Percentiles rank a stretch among this genome's conserved stretches.
Conservation (phyloP, 2,329 filamentous ascomycete genomes). For the Tolypocladium nubicola region DNA sequence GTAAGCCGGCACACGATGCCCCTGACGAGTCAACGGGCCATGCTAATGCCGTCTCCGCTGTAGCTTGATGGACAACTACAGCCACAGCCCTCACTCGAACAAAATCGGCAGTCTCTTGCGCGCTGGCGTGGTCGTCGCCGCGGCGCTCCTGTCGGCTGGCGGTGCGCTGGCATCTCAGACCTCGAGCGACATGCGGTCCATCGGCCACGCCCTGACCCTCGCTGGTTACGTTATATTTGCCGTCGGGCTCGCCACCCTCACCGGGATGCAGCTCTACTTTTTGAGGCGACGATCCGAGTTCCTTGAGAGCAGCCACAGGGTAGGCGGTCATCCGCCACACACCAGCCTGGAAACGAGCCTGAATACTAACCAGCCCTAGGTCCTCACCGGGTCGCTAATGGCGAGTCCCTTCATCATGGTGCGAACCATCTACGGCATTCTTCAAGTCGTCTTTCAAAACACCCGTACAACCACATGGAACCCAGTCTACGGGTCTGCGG, state of each 20-base stretch:
- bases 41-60: neutral
- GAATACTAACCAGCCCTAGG: neutral
- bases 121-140: slow-evolving; percentile 7
- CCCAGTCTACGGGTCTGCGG: slow-evolving; percentile 7
- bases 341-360: neutral
- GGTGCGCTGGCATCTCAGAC: slow-evolving; percentile 9
- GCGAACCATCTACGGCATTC: slow-evolving; percentile 11
- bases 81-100: slow-evolving; percentile 8
- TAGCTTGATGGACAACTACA: slow-evolving; percentile 12
- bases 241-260: slow-evolving; percentile 7
- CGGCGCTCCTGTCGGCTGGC: slow-evolving; percentile 9
- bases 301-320: slow-evolving; percentile 7
- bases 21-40: neutral
- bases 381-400: slow-evolving; percentile 8
- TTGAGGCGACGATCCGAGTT: slow-evolving; percentile 5
- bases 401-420: slow-evolving; percentile 11
- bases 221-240: slow-evolving; percentile 13
- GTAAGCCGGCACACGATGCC: slow-evolving; percentile 6
- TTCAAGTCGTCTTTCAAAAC: slow-evolving; percentile 7
- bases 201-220: slow-evolving; percentile 9
- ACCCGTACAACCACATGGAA: slow-evolving; percentile 5
- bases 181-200: neutral
- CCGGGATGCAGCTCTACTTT: slow-evolving; percentile 8
- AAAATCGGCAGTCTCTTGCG: slow-evolving; percentile 8
- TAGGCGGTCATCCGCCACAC: neutral